These are phyloP conservation scores for Xerocomus cyaneibrunnescens DNA, from an alignment of 1,284 basidiomycete genomes.

Conservation along the genomic window DNA sequence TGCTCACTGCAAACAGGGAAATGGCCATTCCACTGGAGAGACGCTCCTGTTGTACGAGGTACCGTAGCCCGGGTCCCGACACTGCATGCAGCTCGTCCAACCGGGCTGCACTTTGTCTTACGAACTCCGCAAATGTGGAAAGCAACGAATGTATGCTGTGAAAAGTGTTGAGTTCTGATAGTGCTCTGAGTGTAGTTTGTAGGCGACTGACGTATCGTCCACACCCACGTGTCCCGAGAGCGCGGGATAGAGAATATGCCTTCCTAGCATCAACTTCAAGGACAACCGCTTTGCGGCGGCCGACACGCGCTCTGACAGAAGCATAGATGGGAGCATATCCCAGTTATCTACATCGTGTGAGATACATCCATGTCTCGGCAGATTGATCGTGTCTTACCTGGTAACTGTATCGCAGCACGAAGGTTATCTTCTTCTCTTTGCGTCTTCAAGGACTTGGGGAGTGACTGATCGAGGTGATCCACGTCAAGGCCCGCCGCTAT, in stretches of 20 bases:
- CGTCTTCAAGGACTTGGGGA: constrained; percentile 36
- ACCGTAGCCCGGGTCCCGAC: constrained; percentile 3
- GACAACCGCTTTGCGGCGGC: constrained; percentile 59
- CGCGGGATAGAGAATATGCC: constrained; percentile 49
- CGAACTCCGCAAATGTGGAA: constrained; percentile 21
- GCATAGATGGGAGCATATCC: constrained; percentile 43
- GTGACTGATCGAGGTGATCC: constrained; percentile 10
- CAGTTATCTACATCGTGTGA: constrained; percentile 43
- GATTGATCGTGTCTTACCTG: constrained; percentile 43
- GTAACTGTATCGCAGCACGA: constrained; percentile 61
- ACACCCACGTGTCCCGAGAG: constrained; percentile 13
- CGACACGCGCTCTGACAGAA: constrained; percentile 51
- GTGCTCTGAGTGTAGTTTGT: not conserved
- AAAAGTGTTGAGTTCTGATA: not conserved
- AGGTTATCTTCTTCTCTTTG: constrained; percentile 51
- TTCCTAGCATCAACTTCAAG: constrained; percentile 52
- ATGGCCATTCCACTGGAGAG: constrained; percentile 51
- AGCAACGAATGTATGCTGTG: constrained; percentile 21
- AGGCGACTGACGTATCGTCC: constrained; percentile 23
- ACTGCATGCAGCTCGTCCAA: constrained; percentile 10
- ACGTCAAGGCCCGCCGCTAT: constrained; percentile 37
- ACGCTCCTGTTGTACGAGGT: constrained; percentile 39
- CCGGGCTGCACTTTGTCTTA: constrained; percentile 22
- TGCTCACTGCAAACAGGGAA: constrained; percentile 53
- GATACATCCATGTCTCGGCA: constrained; percentile 3